Conservation (phyloP, 106 monocot species). For the Dioscorea zingiberensis region DNA sequence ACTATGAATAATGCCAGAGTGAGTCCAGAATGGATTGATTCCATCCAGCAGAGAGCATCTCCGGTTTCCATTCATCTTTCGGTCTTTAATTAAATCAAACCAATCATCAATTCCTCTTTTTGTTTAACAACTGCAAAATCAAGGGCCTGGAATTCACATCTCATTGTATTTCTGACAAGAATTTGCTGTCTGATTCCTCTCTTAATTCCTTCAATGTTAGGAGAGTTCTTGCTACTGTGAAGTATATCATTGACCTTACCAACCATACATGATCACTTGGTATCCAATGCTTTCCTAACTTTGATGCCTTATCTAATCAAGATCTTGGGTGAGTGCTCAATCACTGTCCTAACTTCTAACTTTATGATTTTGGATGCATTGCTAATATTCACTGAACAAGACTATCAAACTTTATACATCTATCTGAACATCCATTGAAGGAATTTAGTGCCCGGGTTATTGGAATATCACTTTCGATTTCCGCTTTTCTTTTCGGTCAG, state of each 20-base stretch:
- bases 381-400: not conserved
- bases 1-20: not conserved
- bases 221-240: not conserved
- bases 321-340: not conserved
- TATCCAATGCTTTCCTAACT: conserved; percentile 3
- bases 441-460: not conserved
- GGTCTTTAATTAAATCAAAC: too few species aligned
- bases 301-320: not conserved
- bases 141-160: not conserved
- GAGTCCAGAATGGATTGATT: not conserved
- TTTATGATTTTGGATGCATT: not conserved
- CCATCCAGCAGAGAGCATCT: not conserved
- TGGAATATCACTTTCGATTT: not conserved
- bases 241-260: conserved; percentile 1
- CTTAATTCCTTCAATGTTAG: too few species aligned
- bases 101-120: not conserved
- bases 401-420: not conserved
- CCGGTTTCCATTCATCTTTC: not conserved
- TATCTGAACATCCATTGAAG: not conserved
- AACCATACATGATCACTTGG: not conserved
- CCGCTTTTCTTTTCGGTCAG: not conserved
- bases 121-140: not conserved
- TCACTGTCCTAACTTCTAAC: not conserved
- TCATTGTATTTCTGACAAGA: not conserved
- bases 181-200: too few species aligned